Evolutionary conservation across 78 protist genomes (phyloP).

Genomic region (Protostelium mycophagum): DNA sequence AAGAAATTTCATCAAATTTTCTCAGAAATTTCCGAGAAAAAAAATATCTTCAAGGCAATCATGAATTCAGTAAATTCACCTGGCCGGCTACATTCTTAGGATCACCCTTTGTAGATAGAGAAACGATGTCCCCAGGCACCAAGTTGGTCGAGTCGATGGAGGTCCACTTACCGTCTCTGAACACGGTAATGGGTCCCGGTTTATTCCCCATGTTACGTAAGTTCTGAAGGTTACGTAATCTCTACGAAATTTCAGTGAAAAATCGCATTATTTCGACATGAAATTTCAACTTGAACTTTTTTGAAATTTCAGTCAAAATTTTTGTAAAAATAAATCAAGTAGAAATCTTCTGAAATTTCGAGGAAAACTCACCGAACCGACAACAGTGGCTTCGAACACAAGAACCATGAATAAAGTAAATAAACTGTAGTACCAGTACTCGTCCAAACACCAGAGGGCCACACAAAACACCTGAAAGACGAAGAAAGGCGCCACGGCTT

Average conservation of each 20-base stretch:
- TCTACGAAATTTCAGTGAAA: conserved; percentile 4
- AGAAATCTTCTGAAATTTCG: too few relatives aligned
- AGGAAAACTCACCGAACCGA: background rate
- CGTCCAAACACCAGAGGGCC: conserved; percentile 94
- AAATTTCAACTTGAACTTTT: background rate
- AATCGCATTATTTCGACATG: background rate
- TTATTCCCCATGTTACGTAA: conserved; percentile 57
- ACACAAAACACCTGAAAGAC: conserved; percentile 96
- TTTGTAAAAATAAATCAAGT: too few relatives aligned
- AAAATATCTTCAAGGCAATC: too few relatives aligned
- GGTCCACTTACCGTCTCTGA: conserved; percentile 47
- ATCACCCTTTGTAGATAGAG: background rate
- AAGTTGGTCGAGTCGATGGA: conserved; percentile 41
- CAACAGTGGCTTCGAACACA: conserved; percentile 86
- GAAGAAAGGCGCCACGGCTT: conserved; percentile 97
- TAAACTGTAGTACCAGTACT: conserved; percentile 86
- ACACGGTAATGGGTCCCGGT: conserved; percentile 47
- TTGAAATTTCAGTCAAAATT: background rate
- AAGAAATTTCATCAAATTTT: too few relatives aligned
- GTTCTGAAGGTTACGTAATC: conserved; percentile 41
- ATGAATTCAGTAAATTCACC: too few relatives aligned
- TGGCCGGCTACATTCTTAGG: too few relatives aligned
- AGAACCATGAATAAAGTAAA: conserved; percentile 93
- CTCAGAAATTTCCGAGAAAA: too few relatives aligned
- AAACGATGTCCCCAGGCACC: conserved; percentile 56